Percentiles rank a stretch among this genome's conserved stretches.
phyloP scores from a whole-genome alignment of 257 asterid species.

The Ehretia macrophylla region DNA sequence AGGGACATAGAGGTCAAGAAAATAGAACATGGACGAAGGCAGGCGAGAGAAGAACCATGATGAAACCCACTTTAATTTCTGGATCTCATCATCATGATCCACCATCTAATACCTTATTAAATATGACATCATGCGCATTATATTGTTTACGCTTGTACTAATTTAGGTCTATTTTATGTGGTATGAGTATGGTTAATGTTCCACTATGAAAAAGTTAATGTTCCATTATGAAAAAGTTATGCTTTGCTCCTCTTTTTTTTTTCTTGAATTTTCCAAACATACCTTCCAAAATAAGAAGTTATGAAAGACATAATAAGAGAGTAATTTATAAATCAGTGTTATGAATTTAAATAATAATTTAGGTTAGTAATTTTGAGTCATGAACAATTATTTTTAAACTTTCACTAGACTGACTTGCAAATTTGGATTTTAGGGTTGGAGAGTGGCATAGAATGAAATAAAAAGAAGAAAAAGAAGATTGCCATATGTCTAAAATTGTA shows the following conservation, averaged over 20 bases:
- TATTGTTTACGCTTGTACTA: background rate
- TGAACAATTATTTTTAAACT: too few species aligned
- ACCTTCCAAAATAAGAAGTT: too few species aligned
- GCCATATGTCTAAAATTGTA: background rate
- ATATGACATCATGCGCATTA: background rate
- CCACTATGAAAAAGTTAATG: background rate
- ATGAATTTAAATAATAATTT: too few species aligned
- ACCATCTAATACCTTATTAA: conserved; percentile 1
- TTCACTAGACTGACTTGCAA: too few species aligned
- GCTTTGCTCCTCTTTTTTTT: background rate
- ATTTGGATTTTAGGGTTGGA: too few species aligned
- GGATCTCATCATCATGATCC: conserved; percentile 9
- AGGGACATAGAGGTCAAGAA: background rate
- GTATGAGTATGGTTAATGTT: background rate
- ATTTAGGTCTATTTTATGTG: background rate
- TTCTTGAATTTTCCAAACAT: background rate
- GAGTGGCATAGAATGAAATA: too few species aligned
- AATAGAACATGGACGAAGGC: background rate
- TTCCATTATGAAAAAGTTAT: background rate
- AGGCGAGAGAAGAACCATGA: background rate
- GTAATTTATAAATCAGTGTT: too few species aligned
- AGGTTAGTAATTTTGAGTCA: too few species aligned
- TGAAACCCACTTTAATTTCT: conserved; percentile 1
- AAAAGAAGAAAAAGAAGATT: background rate
- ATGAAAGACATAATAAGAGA: too few species aligned